Percentiles rank a stretch among this genome's conserved stretches.
phyloP scores from a whole-genome alignment of 768 basidiomycete genomes.

The Russula olivacea region DNA sequence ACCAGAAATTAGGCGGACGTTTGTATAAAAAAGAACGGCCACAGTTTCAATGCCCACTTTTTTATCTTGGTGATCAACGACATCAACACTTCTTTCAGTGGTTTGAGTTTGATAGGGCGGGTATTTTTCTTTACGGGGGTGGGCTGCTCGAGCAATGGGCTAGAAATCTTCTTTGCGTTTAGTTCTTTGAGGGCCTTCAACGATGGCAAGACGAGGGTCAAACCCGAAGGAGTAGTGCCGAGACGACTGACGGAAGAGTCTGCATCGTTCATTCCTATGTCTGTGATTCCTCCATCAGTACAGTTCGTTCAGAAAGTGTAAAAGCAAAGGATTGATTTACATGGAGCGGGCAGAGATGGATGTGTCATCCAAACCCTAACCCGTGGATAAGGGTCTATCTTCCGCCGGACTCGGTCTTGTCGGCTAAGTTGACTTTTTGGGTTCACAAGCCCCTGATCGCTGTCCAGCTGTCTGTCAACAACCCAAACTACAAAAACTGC shows the following conservation, averaged over 20 bases:
- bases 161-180: constrained; percentile 46
- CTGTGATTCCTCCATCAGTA: constrained; percentile 1
- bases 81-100: constrained; percentile 66
- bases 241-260: constrained; percentile 4
- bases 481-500: background rate
- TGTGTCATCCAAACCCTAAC: background rate
- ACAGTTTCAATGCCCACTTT: constrained; percentile 42
- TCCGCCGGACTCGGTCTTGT: no score
- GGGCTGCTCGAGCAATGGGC: constrained; percentile 18
- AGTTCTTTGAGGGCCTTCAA: constrained; percentile 54
- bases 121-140: constrained; percentile 35
- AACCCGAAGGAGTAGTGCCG: constrained; percentile 36
- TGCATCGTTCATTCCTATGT: constrained; percentile 8
- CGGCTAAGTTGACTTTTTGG: background rate
- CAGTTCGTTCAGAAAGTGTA: background rate
- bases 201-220: constrained; percentile 65
- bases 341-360: background rate
- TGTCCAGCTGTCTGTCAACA: background rate
- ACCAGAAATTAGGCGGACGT: background rate
- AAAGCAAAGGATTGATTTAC: constrained; percentile 2
- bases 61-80: constrained; percentile 68
- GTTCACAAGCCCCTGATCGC: background rate
- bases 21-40: background rate
- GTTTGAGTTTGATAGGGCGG: constrained; percentile 67
- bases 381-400: background rate